Base-by-base conservation (phyloP, 2,329 filamentous ascomycete species). In the Pestalotiopsis sp. region DNA sequence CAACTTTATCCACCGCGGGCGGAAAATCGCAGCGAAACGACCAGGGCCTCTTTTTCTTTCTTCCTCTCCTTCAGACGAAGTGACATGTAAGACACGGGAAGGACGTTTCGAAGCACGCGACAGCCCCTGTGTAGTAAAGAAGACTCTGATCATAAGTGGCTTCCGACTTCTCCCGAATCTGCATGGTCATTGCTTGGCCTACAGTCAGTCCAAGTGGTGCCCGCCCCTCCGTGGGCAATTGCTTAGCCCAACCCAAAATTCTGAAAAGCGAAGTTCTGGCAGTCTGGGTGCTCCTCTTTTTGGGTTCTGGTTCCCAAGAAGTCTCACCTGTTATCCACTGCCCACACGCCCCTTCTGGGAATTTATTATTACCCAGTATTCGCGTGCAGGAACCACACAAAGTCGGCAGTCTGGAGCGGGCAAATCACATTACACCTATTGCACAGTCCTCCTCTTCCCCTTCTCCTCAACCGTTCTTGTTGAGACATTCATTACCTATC, bases 91-190 rank as follows among this genome's bases (percentile, higher is more conserved):
- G 14, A 12, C n/a, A 17, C 12, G n/a, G 25, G 36, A 14, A 39
- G 59, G 59, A 62, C 31, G 59, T 62, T 62, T 62, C 59, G 59
- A 52, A 62, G 59, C 59, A 62, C 59, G 59, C 59, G 59, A 62
- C 31, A 62, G 31, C 57, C 57, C 57, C 57, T 59, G 57, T 59
- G 57, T 17, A 59, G 25, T 23, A 23, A 36, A 20, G 12, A 13
- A 23, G 11, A 13, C n/a, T 13, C 4, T 25, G 23, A 6, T 25
- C n/a, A 64, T 64, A 20, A 20, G 23, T 49, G 38, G 62, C 62
- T 64, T 56, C 62, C 62, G 62, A 64, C 25, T 64, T 64, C 62
- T 25, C 20, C 62, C 62, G 62, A 64, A 11, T 36, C 25, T 64
- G 62, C 45, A 64, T 49, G 62, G 38, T 36, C 20, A 45, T 36